Evolutionary conservation across 148 eudicot genomes (phyloP).

Genomic region (Cornus controversa): DNA sequence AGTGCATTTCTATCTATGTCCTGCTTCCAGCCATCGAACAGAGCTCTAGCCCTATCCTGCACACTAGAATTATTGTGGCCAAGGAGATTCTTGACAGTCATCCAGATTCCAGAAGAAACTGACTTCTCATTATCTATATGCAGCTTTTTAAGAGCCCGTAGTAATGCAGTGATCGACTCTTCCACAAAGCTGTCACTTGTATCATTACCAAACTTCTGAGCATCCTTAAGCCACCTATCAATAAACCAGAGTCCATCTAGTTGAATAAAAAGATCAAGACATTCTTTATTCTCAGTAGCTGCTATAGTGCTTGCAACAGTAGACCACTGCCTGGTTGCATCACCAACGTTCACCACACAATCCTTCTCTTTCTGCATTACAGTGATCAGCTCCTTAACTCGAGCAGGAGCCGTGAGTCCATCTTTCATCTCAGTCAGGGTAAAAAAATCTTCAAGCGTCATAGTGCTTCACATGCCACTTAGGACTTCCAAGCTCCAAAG

Average conservation of each 20-base stretch:
- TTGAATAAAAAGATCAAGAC: constrained; percentile 75
- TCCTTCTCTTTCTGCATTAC: constrained; percentile 64
- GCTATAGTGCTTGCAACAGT: constrained; percentile 75
- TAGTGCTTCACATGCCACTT: constrained; percentile 46
- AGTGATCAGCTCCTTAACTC: constrained; percentile 75
- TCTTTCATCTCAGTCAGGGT: constrained; percentile 81
- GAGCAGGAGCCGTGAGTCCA: constrained; percentile 70
- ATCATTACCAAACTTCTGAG: constrained; percentile 44
- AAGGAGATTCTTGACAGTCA: constrained; percentile 55
- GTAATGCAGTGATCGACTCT: constrained; percentile 56
- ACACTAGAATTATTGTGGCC: constrained; percentile 51
- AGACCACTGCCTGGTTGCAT: constrained; percentile 75
- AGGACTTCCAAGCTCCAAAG: constrained; percentile 20
- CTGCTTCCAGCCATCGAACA: constrained; percentile 57
- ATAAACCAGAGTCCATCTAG: constrained; percentile 69
- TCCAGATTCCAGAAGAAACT: constrained; percentile 49
- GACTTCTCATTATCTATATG: constrained; percentile 40
- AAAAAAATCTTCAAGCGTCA: constrained; percentile 87
- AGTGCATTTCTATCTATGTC: constrained; percentile 19
- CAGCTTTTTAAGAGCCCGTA: constrained; percentile 72
- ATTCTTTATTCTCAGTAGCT: constrained; percentile 74
- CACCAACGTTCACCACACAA: constrained; percentile 39
- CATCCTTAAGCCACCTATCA: constrained; percentile 73
- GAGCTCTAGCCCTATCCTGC: constrained; percentile 60
- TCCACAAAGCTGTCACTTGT: constrained; percentile 51